Evolutionary conservation across 345 rosid genomes (phyloP).

Genomic region (Cochlearia excelsa): DNA sequence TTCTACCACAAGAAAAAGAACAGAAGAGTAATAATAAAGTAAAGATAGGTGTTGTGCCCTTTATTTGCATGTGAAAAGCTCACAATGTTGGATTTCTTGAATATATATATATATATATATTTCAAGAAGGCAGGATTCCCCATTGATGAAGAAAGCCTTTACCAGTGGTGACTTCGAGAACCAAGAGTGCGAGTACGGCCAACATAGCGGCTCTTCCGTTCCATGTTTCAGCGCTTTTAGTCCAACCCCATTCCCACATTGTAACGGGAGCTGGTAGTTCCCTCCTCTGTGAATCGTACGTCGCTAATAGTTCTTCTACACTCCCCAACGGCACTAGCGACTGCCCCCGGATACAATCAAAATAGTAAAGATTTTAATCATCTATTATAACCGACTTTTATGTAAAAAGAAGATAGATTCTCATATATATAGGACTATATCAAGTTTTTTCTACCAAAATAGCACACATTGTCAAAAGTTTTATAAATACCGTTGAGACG

Average conservation of each 20-base stretch:
- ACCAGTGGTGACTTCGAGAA: constrained; percentile 90
- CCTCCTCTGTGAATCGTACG: constrained; percentile 86
- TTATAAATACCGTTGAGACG: too few relatives aligned
- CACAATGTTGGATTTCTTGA: too few relatives aligned
- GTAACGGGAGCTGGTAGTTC: constrained; percentile 90
- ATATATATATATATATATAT: too few relatives aligned
- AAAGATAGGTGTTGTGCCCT: too few relatives aligned
- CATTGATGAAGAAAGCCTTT: constrained; percentile 92
- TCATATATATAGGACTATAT: too few relatives aligned
- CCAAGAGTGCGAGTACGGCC: constrained; percentile 76
- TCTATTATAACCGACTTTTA: neutral
- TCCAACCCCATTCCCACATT: constrained; percentile 99
- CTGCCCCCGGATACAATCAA: constrained; percentile 44
- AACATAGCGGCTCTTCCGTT: constrained; percentile 98
- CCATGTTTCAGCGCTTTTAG: constrained; percentile 99
- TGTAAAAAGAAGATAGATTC: neutral
- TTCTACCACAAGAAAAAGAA: too few relatives aligned
- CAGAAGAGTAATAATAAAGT: too few relatives aligned
- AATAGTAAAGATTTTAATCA: neutral
- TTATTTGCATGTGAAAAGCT: too few relatives aligned
- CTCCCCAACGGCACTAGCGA: constrained; percentile 95
- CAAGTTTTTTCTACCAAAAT: too few relatives aligned
- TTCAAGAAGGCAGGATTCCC: constrained; percentile 61
- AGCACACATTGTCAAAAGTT: too few relatives aligned
- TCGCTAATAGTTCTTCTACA: constrained; percentile 81